Base-by-base conservation (phyloP, 768 basidiomycete species). In the Hericium alpestre region DNA sequence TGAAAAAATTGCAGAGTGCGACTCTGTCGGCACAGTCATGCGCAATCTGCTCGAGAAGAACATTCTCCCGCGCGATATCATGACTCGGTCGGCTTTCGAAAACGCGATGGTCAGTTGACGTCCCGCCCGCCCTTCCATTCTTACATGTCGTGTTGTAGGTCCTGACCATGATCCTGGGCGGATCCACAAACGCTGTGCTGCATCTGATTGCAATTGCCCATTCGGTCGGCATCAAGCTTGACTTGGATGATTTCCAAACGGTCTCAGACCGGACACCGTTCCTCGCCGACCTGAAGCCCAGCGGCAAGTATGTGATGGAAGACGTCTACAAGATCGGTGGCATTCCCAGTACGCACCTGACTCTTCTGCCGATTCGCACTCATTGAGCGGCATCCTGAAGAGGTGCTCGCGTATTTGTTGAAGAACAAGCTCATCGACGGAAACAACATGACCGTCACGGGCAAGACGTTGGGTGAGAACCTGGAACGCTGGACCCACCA, bases 281-380 rank as follows among this genome's bases (percentile, higher is more conserved):
- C 80, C 77, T 98, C 61, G 94, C 95, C 22, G 90, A 99, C 71
- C 81, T 99, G 62, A 96, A 94, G 69, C 96, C 96, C 1, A 93
- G 90, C 61, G 96, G 96, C 39, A 93, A 93, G 72, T 98, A 97
- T 76, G 91, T 98, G 64, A 96, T 98, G 93, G 93, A 94, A 72
- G 90, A 98, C 66, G 83, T 99, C 9, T 84, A 90, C 79, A 90
- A 88, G 70, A 85, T 98, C 57, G 96, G 96, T 55, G 96, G 95
- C 56, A 93, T 94, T 63, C 95, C 96, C 4, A 89, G 93, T 95
- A 72, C 60, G 87, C 76, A 9, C 55, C 32, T 54, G 49, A 22
- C 13, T 39, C 40, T 51, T 15, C 12, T 10, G 18, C 37, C 38
- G 37, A 25, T 56, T 15, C 56, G 9, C 23, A 5, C 37, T 50